Evolutionary conservation across 495 filamentous ascomycete genomes (phyloP), one percentile per base, ranked within the genome.

Genomic region (Tuber borchii): DNA sequence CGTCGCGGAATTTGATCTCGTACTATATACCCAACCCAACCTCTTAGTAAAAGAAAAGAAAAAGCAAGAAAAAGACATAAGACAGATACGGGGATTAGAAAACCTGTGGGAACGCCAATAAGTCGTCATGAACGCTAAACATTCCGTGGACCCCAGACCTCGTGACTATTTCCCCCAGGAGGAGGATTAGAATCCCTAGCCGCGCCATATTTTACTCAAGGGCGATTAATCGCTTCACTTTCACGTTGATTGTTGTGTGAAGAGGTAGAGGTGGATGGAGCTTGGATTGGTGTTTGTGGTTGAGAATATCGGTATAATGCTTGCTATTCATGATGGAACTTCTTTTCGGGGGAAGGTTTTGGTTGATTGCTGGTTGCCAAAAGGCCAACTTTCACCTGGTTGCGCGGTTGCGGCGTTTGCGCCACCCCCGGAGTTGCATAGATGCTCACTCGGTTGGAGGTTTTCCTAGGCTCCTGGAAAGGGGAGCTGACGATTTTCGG

Each of bases 61-160:
- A 74, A 83, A 81, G 9, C 40, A 71, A 37, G 48, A 75, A 56
- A 31, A 26, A 71, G 42, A 46, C 39, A 17, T 31, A 34, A 20
- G 14, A 65, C 34, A 77, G 45, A 77, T 43, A 31, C 69, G 46
- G 19, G 20, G 71, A 73, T 46, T 71, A 68, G 42, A 72, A 45
- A 85, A 96, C 93, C 86, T 97, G 95, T 40, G 95, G 95, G 86
- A 91, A 93, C 34, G 95, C 95, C 48, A 97, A 87, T 16, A 99
- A 83, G 83, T 99, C 95, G 82, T 98, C 94, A 80, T 96, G 90
- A 45, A 97, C 91, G 81, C 89, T 93, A 85, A 94, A 94, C 42
- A 88, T 69, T 42, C 72, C 79, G 34, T 73, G 48, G 40, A 80
- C 78, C 48, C 73, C 76, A 45, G 43, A 65, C 56, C 56, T 65